phyloP scores from a whole-genome alignment of 192 early-diverging fungal genomes.

The Umbelopsis ramanniana region DNA sequence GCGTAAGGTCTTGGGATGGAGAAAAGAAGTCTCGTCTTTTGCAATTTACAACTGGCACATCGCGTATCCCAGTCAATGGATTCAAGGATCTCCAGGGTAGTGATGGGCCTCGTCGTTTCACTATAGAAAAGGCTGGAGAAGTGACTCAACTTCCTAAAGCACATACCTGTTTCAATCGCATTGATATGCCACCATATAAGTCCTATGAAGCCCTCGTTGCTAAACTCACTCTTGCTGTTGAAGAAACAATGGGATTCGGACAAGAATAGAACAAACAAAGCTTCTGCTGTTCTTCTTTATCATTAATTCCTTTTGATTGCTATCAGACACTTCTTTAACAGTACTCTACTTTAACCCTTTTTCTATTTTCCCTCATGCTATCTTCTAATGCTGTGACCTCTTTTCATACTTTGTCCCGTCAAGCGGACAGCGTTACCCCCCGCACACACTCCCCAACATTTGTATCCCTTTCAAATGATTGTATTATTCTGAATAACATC shows the following conservation, averaged over 20 bases:
- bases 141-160: constrained; percentile 85
- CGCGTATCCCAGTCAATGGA: constrained; percentile 97
- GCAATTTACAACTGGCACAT: constrained; percentile 98
- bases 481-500: constrained; percentile 1
- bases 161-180: constrained; percentile 98
- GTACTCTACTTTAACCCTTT: not conserved
- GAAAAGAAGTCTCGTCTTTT: constrained; percentile 95
- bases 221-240: constrained; percentile 82
- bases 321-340: not conserved
- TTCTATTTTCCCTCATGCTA: not conserved
- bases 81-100: constrained; percentile 98
- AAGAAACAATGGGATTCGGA: constrained; percentile 95
- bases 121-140: constrained; percentile 94
- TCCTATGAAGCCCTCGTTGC: constrained; percentile 70
- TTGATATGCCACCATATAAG: constrained; percentile 94
- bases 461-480: not conserved
- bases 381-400: constrained; percentile 16
- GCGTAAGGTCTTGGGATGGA: constrained; percentile 81
- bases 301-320: not conserved
- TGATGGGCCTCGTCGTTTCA: constrained; percentile 95
- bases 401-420: not conserved
- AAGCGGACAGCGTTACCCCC: not conserved
- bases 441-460: not conserved
- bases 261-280: constrained; percentile 61
- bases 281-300: not conserved